A percentile compares a stretch with the other conserved stretches of the same genome.
Conservation (phyloP, 2,329 filamentous ascomycete genomes). For the Colletotrichum orbiculare region DNA sequence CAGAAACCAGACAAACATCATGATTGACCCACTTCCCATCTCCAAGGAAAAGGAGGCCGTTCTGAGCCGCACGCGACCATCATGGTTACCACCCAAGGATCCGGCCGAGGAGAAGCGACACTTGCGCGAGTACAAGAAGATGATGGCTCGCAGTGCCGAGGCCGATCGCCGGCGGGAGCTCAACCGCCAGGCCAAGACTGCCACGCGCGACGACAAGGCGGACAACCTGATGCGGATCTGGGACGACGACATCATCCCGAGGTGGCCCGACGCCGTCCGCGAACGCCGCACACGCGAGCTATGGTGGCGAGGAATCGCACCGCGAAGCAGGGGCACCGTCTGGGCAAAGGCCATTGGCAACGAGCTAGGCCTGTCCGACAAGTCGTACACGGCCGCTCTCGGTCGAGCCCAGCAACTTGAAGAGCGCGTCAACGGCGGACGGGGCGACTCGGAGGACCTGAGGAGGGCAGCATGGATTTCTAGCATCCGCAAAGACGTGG, state of each 20-base stretch:
- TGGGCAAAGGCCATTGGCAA: conserved; percentile 81
- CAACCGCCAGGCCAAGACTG: conserved; percentile 61
- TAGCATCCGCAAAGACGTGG: conserved; percentile 72
- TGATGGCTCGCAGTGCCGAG: conserved; percentile 76
- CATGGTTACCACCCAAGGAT: conserved; percentile 87
- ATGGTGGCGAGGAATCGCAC: conserved; percentile 85
- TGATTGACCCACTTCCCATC: conserved; percentile 85
- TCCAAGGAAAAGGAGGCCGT: conserved; percentile 90
- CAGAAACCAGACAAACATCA: conserved; percentile 75
- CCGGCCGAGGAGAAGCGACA: conserved; percentile 92
- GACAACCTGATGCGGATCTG: conserved; percentile 71
- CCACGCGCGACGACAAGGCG: conserved; percentile 64
- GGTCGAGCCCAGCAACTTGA: conserved; percentile 73
- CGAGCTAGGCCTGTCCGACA: conserved; percentile 73
- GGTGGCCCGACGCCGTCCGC: conserved; percentile 77
- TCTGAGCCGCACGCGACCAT: conserved; percentile 81
- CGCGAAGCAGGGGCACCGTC: conserved; percentile 74
- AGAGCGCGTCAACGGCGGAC: conserved; percentile 62
- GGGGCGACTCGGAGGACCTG: conserved; percentile 64
- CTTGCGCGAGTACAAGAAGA: conserved; percentile 84
- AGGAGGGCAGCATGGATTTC: conserved; percentile 70
- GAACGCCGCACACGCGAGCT: conserved; percentile 78
- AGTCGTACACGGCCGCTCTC: conserved; percentile 78
- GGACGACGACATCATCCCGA: conserved; percentile 81
- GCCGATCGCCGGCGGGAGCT: conserved; percentile 70